Percentiles rank a stretch among this genome's conserved stretches.
Evolutionary conservation across 208 protist species (phyloP).

Genomic region (Balamuthia mandrillaris): DNA sequence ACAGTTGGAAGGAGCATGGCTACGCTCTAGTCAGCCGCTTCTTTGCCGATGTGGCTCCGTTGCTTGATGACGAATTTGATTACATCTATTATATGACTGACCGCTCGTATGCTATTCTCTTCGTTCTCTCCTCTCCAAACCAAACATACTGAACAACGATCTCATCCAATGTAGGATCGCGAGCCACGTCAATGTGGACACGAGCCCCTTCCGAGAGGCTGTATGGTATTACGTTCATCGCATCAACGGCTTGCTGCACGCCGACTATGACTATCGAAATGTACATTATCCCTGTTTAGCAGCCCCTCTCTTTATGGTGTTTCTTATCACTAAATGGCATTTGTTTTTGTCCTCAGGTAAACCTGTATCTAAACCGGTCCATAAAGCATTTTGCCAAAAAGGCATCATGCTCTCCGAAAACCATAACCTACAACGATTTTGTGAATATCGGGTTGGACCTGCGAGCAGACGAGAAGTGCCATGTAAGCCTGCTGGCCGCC

Average conservation of each 20-base stretch:
- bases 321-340: neutral
- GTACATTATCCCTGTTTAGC: neutral
- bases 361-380: slow-evolving; percentile 51
- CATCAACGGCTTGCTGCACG: slow-evolving; percentile 58
- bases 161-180: slow-evolving; percentile 27
- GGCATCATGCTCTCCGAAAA: slow-evolving; percentile 54
- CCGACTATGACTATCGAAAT: slow-evolving; percentile 62
- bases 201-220: slow-evolving; percentile 52
- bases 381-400: slow-evolving; percentile 65
- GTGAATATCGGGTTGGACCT: slow-evolving; percentile 47
- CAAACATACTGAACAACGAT: neutral
- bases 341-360: slow-evolving; percentile 36
- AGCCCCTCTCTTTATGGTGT: neutral
- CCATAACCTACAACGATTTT: slow-evolving; percentile 50
- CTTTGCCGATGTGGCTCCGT: slow-evolving; percentile 48
- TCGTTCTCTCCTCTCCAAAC: neutral
- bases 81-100: slow-evolving; percentile 60
- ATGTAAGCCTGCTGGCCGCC: slow-evolving; percentile 51
- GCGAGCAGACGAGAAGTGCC: slow-evolving; percentile 52
- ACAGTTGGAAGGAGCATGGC: slow-evolving; percentile 63
- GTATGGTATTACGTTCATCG: slow-evolving; percentile 66
- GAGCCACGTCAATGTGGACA: slow-evolving; percentile 52
- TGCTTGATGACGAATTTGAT: slow-evolving; percentile 57
- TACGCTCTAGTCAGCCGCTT: slow-evolving; percentile 52
- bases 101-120: too few relatives aligned